A percentile compares a stretch with the other conserved stretches of the same genome.
These are phyloP conservation scores for Leccinum longicurvipes DNA, from an alignment of 768 basidiomycete genomes.

Conservation along the genomic window DNA sequence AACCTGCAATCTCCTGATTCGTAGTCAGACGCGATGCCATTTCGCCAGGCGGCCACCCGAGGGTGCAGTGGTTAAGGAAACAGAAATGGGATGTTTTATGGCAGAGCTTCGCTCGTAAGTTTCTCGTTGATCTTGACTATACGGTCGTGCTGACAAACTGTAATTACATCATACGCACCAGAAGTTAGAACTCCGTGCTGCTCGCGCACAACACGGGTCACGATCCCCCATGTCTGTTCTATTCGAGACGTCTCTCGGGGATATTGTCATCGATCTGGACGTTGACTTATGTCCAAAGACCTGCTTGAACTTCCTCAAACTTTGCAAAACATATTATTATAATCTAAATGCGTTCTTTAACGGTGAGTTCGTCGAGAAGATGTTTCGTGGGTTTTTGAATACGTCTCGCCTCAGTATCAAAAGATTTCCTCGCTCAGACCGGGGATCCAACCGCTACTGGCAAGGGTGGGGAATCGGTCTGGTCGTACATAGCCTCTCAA, in stretches of 20 bases:
- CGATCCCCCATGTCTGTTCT: slow-evolving; percentile 80
- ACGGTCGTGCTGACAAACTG: no score
- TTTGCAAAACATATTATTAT: slow-evolving; percentile 97
- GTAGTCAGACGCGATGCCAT: slow-evolving; percentile 95
- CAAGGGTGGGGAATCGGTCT: slow-evolving; percentile 88
- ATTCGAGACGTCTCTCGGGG: slow-evolving; percentile 94
- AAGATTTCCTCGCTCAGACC: slow-evolving; percentile 93
- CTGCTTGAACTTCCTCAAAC: slow-evolving; percentile 94
- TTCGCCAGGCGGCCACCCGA: slow-evolving; percentile 92
- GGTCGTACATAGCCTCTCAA: slow-evolving; percentile 66
- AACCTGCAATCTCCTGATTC: slow-evolving; percentile 95
- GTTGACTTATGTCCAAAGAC: slow-evolving; percentile 86
- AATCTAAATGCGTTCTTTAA: slow-evolving; percentile 98
- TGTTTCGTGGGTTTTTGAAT: slow-evolving; percentile 2
- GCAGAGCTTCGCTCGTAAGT: no score
- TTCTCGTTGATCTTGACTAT: no score
- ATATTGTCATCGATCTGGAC: slow-evolving; percentile 95
- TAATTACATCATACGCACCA: no score
- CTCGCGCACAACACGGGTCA: neutral
- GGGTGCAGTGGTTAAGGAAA: no score
- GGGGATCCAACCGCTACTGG: slow-evolving; percentile 98
- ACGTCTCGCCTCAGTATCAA: slow-evolving; percentile 62
- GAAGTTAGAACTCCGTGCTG: neutral
- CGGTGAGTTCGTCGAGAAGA: slow-evolving; percentile 49
- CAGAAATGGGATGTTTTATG: no score